Evolutionary conservation across 176 grass and related monocot species (phyloP).

Genomic region (Themeda triandra): DNA sequence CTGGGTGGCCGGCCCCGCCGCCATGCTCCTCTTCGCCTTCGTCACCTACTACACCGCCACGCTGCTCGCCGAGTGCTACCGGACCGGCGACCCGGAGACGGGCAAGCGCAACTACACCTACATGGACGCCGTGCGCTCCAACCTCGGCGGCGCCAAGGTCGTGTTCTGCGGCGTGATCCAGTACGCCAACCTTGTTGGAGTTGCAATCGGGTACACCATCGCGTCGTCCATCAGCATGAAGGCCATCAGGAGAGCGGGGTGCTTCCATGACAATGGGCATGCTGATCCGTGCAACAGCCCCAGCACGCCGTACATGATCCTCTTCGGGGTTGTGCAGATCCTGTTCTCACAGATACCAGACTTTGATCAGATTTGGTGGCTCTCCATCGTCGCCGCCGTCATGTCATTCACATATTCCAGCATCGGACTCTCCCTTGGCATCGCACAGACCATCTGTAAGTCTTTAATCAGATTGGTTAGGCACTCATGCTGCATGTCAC

Average conservation of each 20-base stretch:
- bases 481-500: too few species aligned
- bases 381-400: constrained; percentile 40
- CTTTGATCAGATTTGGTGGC: constrained; percentile 44
- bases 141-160: constrained; percentile 41
- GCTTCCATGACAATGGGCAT: constrained; percentile 29
- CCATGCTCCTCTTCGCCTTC: too few species aligned
- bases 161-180: constrained; percentile 43
- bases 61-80: too few species aligned
- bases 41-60: too few species aligned
- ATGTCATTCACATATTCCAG: constrained; percentile 45
- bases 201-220: constrained; percentile 48
- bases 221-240: constrained; percentile 45
- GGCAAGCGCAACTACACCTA: too few species aligned
- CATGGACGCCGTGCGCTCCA: not conserved
- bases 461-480: too few species aligned
- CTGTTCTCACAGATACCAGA: constrained; percentile 48
- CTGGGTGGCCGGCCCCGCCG: too few species aligned
- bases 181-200: constrained; percentile 49
- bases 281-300: constrained; percentile 19
- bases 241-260: constrained; percentile 25
- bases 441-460: constrained; percentile 32
- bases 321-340: constrained; percentile 40
- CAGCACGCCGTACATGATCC: constrained; percentile 45
- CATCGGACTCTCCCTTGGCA: constrained; percentile 40
- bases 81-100: too few species aligned